These are phyloP conservation scores for Coemansia sp. DNA, from an alignment of 192 early-diverging fungal genomes.

Conservation along the genomic window DNA sequence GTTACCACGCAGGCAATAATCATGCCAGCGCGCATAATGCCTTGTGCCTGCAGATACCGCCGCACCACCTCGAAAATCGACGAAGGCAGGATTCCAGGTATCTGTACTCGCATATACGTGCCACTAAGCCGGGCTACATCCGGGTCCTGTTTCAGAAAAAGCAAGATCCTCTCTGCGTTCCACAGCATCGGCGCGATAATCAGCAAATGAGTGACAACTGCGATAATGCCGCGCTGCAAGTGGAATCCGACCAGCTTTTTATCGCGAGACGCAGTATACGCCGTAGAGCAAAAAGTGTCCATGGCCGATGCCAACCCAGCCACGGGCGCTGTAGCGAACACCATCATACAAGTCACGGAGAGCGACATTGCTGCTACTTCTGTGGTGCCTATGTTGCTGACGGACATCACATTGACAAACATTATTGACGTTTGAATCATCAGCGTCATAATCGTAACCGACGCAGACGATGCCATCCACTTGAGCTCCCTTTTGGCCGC, in stretches of 20 bases:
- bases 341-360: constrained; percentile 71
- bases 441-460: constrained; percentile 51
- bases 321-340: constrained; percentile 67
- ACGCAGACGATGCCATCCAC: constrained; percentile 43
- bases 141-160: constrained; percentile 73
- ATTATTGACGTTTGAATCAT: constrained; percentile 67
- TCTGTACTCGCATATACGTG: constrained; percentile 64
- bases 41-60: constrained; percentile 88
- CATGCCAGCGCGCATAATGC: constrained; percentile 85
- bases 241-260: constrained; percentile 71
- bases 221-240: constrained; percentile 79
- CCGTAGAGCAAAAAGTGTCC: constrained; percentile 75
- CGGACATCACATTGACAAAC: constrained; percentile 61
- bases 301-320: constrained; percentile 73
- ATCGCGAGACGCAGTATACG: constrained; percentile 69
- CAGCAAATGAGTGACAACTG: constrained; percentile 70
- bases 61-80: constrained; percentile 86
- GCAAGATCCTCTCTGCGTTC: constrained; percentile 69
- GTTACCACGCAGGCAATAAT: constrained; percentile 70
- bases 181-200: constrained; percentile 74
- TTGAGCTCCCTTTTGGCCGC: constrained; percentile 28
- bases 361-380: constrained; percentile 74
- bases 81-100: constrained; percentile 75
- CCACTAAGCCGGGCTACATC: constrained; percentile 70
- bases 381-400: constrained; percentile 67